Base-by-base conservation (phyloP, 805 yeast species). In the Saccharomycopsis sp. region DNA sequence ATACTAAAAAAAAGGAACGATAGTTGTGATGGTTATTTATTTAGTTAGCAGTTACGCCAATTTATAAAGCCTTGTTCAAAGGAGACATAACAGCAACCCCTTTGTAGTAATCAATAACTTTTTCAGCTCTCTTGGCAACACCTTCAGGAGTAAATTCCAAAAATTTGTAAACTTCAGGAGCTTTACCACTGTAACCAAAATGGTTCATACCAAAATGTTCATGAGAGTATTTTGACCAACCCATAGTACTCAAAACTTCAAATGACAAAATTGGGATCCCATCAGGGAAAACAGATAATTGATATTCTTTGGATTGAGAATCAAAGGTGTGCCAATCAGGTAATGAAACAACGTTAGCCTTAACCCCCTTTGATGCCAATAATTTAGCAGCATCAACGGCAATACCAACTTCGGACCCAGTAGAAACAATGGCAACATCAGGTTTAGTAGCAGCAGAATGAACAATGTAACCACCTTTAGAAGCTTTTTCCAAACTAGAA, bases 181-280 rank as follows among this genome's bases (percentile, higher is more conserved):
- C 93, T 65, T 85, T 84, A 65, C 95, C 98, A 50, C 97, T 88
- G 51, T 89, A 93, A 77, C 98, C 98, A 64, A 93, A 93, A 72
- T 86, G 79, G 78, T 87, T 79, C 62, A 93, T 74, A 70, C 97
- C 96, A 60, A 90, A 86, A 67, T 88, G 95, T 74, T 85, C 94
- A 72, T 93, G 98, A 49, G 97, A 78, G 74, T 88, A 93, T 68
- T 81, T 85, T 59, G 81, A 72, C 98, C 98, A 93, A 48, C 96
- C 96, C 58, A 75, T 71, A 44, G 96, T 79, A 46, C 95, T 68
- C 79, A 87, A 74, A 43, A 88, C 97, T 78, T 93, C 98, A 54
- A 90, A 85, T 46, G 96, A 86, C 68, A 93, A 54, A 62, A 86
- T 80, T 66, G 97, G 97, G 45, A 85, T 79, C 60, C 93, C 94